Evolutionary conservation across 345 rosid genomes (phyloP), one percentile per base, ranked within the genome.

Genomic region (Arabis alpina): DNA sequence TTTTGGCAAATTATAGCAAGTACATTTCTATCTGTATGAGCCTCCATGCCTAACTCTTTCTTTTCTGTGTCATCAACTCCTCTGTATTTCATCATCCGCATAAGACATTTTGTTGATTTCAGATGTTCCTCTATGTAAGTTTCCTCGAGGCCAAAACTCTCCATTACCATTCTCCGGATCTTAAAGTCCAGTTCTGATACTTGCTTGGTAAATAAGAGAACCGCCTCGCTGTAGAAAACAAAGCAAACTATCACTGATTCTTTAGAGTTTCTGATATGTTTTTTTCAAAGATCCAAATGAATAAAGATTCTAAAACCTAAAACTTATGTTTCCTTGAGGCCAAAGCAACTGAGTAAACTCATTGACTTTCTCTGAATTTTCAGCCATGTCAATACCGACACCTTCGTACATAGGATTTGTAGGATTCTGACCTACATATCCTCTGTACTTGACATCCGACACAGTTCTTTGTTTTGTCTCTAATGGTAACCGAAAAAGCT

Each of bases 11-110:
- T 74, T 27, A 88, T 75, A 36, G 81, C 70, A 5, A 76, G 28
- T 2, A 79, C 42, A 64, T 80, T 75, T 80, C 81, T 86, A 55
- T 86, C 93, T 1, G 79, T 81, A 28, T 84, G 89, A 34, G 66
- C 24, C 0, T 32, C 54, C 23, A 80, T 54, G 2, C 81, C 85
- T 5, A 74, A 6, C 30, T 64, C 39, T 36, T 1, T 54, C 34
- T 70, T 59, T 13, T 60, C 41, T 0, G 54, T 78, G 5, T 37
- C 54, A 14, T 41, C 48, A 43, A 39, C 2, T 62, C 80, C 8
- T 30, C 40, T 53, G 70, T 83, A 81, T 59, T 80, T 84, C 64
- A 78, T 59, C 43, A 86, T 10, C 41, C 81, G 77, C n/a, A 80
- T 66, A 2, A 78, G 79, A 48, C 76, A 81, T 49, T 54, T 71